These are phyloP conservation scores for Pyrus bretschneideri DNA, from an alignment of 306 rosid genomes.

Conservation along the genomic window DNA sequence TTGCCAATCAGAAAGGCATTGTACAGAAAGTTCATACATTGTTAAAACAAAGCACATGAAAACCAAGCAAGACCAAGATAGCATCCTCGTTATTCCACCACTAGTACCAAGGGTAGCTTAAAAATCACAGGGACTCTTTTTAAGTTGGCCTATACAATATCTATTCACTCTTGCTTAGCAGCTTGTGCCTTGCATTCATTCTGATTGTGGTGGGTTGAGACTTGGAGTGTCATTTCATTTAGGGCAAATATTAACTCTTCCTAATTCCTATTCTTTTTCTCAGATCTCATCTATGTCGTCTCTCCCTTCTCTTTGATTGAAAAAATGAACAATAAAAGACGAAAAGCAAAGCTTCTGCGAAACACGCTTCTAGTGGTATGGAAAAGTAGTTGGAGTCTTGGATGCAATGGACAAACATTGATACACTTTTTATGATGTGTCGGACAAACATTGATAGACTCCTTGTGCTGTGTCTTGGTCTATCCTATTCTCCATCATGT, in stretches of 20 bases:
- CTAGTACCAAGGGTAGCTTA: neutral
- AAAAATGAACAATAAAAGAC: neutral
- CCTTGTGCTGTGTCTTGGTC: neutral
- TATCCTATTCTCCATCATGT: neutral
- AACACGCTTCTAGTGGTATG: neutral
- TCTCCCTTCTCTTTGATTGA: neutral
- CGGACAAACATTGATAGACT: neutral
- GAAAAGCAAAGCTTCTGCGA: neutral
- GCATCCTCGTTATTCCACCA: neutral
- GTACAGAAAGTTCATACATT: neutral
- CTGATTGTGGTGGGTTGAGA: neutral
- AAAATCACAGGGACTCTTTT: neutral
- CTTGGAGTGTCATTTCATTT: neutral
- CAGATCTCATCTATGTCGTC: neutral
- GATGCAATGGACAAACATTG: neutral
- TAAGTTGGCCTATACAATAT: neutral
- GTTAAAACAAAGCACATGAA: neutral
- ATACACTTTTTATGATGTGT: neutral
- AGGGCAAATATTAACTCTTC: neutral
- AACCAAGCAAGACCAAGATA: neutral
- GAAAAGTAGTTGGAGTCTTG: neutral
- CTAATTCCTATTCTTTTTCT: neutral
- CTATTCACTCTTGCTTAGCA: neutral
- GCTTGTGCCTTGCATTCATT: neutral
- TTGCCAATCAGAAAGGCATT: neutral